A percentile compares a stretch with the other conserved stretches of the same genome.
Conservation (phyloP, 208 protist genomes). For the Trypanosoma vivax region DNA sequence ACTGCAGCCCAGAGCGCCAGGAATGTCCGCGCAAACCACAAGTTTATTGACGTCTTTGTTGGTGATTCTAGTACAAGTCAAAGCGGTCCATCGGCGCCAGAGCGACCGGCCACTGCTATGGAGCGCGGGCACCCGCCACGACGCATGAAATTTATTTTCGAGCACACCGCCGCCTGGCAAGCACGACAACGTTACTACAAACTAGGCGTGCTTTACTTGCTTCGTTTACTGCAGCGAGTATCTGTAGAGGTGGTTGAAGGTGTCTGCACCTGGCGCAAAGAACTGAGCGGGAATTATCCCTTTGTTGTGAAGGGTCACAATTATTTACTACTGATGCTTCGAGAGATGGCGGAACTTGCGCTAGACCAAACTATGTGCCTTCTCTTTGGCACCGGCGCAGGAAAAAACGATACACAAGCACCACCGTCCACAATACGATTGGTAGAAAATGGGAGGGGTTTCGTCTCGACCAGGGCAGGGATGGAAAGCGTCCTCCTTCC, state of each 20-base stretch:
- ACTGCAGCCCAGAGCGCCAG: too few species aligned
- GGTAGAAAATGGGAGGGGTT: background rate
- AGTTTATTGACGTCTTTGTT: background rate
- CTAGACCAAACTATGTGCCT: slow-evolving; percentile 8
- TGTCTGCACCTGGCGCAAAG: slow-evolving; percentile 17
- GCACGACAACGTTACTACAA: slow-evolving; percentile 20
- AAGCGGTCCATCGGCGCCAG: background rate
- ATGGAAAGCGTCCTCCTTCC: slow-evolving; percentile 1
- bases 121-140: background rate
- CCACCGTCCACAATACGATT: background rate
- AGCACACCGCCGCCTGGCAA: background rate
- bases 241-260: slow-evolving; percentile 32
- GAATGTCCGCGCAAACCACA: background rate
- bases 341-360: slow-evolving; percentile 24
- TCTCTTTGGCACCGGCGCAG: background rate
- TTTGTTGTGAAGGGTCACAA: slow-evolving; percentile 35
- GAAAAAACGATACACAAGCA: background rate
- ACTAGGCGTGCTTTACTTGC: slow-evolving; percentile 28
- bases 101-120: background rate
- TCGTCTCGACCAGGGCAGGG: background rate
- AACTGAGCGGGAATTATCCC: slow-evolving; percentile 19
- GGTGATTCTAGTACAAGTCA: background rate
- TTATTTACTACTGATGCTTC: slow-evolving; percentile 33
- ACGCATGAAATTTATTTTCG: background rate
- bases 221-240: slow-evolving; percentile 26